phyloP scores from a whole-genome alignment of 1,139 yeast genomes.

The Saccharomyces hybrid region DNA sequence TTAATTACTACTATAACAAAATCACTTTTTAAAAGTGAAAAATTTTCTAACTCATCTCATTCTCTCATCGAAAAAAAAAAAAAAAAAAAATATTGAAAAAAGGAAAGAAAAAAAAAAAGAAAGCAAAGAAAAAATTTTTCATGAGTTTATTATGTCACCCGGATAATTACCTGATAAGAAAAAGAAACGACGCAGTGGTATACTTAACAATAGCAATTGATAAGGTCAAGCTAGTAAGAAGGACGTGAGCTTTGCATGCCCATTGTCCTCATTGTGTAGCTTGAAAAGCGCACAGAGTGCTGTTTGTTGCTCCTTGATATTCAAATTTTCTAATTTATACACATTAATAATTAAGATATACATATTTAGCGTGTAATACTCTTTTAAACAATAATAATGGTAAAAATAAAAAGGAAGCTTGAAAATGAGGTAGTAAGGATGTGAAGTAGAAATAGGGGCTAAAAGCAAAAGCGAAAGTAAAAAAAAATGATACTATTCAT shows the following conservation, averaged over 20 bases:
- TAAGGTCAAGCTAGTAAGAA: background rate
- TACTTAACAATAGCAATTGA: background rate
- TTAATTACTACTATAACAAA: background rate
- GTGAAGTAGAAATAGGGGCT: background rate
- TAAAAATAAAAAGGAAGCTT: background rate
- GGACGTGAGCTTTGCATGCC: background rate
- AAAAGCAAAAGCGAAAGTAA: background rate
- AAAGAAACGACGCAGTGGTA: background rate
- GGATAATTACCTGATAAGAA: background rate
- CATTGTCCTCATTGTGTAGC: background rate
- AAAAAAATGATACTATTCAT: background rate
- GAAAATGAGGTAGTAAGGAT: background rate
- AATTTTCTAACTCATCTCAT: conserved; percentile 5
- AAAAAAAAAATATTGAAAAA: background rate
- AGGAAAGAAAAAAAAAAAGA: background rate
- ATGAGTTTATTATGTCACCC: background rate
- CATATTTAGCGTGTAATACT: background rate
- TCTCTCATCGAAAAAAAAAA: conserved; percentile 3
- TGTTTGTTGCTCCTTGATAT: background rate
- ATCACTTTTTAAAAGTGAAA: background rate
- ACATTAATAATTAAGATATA: background rate
- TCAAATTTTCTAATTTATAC: background rate
- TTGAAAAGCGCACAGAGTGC: background rate
- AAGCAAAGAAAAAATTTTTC: background rate
- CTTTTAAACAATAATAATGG: background rate